Conservation (phyloP, 164 flowering plant species). For the Annona squamosa region DNA sequence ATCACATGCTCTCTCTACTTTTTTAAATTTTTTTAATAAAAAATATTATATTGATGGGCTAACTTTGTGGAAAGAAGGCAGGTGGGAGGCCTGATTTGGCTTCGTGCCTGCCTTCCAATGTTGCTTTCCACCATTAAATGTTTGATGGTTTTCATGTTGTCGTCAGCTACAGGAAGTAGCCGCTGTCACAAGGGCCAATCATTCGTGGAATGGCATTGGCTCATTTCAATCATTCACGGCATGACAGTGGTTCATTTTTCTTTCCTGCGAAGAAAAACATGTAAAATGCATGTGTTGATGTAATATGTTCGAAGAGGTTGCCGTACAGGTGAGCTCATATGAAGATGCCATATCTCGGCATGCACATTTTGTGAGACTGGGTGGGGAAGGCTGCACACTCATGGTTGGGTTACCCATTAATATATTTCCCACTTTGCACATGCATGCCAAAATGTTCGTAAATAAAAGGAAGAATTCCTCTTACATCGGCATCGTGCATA, state of each 20-base stretch:
- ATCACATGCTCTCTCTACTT: conserved; percentile 17
- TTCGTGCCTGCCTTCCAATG: conserved; percentile 3
- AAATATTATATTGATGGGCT: background rate
- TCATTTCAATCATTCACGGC: too few species aligned
- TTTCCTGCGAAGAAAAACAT: background rate
- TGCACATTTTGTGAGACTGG: too few species aligned
- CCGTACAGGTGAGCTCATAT: too few species aligned
- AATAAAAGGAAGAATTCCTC: too few species aligned
- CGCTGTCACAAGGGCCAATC: background rate
- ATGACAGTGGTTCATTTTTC: background rate
- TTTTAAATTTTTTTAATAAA: background rate
- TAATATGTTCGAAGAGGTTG: too few species aligned
- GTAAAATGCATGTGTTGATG: background rate
- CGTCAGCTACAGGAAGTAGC: background rate
- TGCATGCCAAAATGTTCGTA: too few species aligned
- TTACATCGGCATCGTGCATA: too few species aligned
- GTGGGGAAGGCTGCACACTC: too few species aligned
- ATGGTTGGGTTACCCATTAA: too few species aligned
- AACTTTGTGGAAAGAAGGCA: conserved; percentile 27
- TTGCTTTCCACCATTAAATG: conserved; percentile 15
- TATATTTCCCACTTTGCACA: too few species aligned
- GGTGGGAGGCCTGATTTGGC: conserved; percentile 10
- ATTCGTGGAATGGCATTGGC: too few species aligned
- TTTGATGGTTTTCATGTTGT: conserved; percentile 18
- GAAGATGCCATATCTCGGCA: too few species aligned